Percentiles rank a stretch among this genome's conserved stretches.
Conservation (phyloP, 768 basidiomycete species). For the Termitomyces sp. region DNA sequence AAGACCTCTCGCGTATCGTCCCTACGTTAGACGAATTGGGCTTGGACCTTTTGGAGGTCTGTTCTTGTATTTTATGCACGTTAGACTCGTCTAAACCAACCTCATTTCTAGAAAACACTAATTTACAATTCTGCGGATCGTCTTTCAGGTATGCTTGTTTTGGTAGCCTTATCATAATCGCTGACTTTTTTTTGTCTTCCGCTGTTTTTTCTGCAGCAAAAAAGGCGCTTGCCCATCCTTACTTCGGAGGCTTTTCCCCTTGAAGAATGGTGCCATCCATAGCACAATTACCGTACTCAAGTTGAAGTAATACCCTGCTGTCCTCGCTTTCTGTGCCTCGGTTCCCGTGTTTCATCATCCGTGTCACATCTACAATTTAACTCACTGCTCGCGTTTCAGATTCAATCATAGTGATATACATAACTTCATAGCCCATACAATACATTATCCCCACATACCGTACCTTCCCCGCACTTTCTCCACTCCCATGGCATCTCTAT, state of each 20-base stretch:
- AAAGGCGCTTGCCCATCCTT: slow-evolving; percentile 46
- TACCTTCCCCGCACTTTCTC: not conserved
- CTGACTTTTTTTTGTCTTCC: slow-evolving; percentile 23
- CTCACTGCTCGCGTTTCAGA: slow-evolving; percentile 4
- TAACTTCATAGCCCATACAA: slow-evolving; percentile 2
- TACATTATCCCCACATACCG: slow-evolving; percentile 6
- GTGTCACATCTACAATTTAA: not conserved
- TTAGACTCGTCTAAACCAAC: not conserved
- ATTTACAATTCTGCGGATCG: slow-evolving; percentile 88
- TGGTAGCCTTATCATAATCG: not conserved
- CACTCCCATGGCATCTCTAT: slow-evolving; percentile 4
- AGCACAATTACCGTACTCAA: slow-evolving; percentile 1
- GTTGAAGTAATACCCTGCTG: slow-evolving; percentile 7
- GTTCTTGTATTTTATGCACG: slow-evolving; percentile 10
- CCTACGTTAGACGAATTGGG: slow-evolving; percentile 70
- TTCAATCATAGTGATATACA: slow-evolving; percentile 5
- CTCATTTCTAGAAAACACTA: slow-evolving; percentile 48
- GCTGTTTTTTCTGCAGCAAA: slow-evolving; percentile 49
- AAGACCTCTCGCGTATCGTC: slow-evolving; percentile 64
- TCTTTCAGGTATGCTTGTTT: slow-evolving; percentile 70
- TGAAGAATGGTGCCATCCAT: slow-evolving; percentile 9
- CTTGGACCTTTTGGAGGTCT: slow-evolving; percentile 74
- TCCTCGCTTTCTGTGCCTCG: slow-evolving; percentile 6
- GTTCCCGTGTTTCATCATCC: not conserved
- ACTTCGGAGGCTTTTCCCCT: slow-evolving; percentile 37